Conservation (phyloP, 805 yeast genomes). For the Starmerella cellae region DNA sequence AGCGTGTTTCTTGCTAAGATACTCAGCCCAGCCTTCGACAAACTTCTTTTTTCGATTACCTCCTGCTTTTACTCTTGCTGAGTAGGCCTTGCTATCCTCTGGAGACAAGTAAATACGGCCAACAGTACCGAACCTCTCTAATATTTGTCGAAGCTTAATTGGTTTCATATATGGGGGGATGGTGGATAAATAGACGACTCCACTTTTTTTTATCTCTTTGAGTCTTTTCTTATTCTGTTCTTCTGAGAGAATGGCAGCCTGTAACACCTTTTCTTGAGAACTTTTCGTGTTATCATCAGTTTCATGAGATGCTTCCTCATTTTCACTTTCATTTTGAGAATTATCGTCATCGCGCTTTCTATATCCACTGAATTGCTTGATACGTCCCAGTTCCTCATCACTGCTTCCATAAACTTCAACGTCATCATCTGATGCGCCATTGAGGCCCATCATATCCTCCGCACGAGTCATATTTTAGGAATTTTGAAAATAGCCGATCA, state of each 20-base stretch:
- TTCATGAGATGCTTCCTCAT: not conserved
- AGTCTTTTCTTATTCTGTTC: slow-evolving; percentile 29
- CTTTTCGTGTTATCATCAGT: not conserved
- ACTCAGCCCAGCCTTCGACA: slow-evolving; percentile 97
- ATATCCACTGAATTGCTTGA: slow-evolving; percentile 4
- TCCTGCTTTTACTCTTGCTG: slow-evolving; percentile 63
- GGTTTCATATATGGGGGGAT: slow-evolving; percentile 98
- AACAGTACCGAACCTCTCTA: slow-evolving; percentile 72
- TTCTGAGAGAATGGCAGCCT: slow-evolving; percentile 16
- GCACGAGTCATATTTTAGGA: slow-evolving; percentile 14
- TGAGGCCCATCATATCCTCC: slow-evolving; percentile 17
- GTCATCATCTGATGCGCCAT: slow-evolving; percentile 10
- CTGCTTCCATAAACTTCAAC: slow-evolving; percentile 7
- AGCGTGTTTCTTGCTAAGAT: slow-evolving; percentile 68
- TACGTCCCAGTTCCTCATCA: slow-evolving; percentile 13
- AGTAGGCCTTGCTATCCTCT: slow-evolving; percentile 55
- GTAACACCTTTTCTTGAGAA: too few species aligned
- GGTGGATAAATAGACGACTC: slow-evolving; percentile 82
- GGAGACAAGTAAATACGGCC: slow-evolving; percentile 79
- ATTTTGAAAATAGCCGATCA: too few species aligned
- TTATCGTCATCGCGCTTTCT: slow-evolving; percentile 15
- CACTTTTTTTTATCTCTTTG: slow-evolving; percentile 53
- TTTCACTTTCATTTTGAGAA: slow-evolving; percentile 14
- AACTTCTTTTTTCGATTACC: slow-evolving; percentile 82
- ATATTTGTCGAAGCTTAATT: slow-evolving; percentile 66